Base-by-base conservation (phyloP, 2,329 filamentous ascomycete genomes). In the Mycosphaerella sp. region DNA sequence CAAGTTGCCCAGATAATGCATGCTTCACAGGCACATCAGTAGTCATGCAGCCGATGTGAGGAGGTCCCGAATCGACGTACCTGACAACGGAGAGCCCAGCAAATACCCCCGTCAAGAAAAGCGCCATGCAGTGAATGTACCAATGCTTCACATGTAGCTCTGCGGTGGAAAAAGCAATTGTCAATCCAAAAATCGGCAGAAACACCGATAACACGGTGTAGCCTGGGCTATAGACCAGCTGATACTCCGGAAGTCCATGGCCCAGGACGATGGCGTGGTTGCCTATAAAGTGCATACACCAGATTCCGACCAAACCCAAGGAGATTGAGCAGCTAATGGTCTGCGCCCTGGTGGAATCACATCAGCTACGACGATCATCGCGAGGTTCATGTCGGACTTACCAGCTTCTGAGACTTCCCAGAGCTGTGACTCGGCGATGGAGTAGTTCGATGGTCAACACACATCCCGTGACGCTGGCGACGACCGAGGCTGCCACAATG, bases 1-100 rank as follows among this genome's bases (percentile, higher is more conserved):
- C 32, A 86, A 80, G 66, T 95, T 90, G n/a, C 88, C 88, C 14
- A 92, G 75, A 64, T 93, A 95, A 69, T 95, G 87, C 89, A 95
- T 93, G 32, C 85, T 38, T 38, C 12, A 11, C 10, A 7, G 5
- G 6, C 34, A 38, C 34, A 38, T 38, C 34, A 38, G 34, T n/a
- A 38, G 5, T n/a, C 34, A 38, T 38, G 12, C 12, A n/a, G 10
- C 34, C 34, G n/a, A 38, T 1, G 4, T 38, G 6, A 38, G 10
- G 34, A 21, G 6, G 5, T 10, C 34, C 34, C 6, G 34, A 29
- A 6, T 29, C 6, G 26, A 38, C 34, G 12, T 38, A 38, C 34
- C 34, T 86, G 56, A 86, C 89, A 47, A 93, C 84, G 21, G 87
- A 84, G 4, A 83, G 76, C 11, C 89, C 89, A 1, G 86, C 85